These are phyloP conservation scores for Vaccinium myrtillus DNA, from an alignment of 148 eudicot species.

Conservation along the genomic window DNA sequence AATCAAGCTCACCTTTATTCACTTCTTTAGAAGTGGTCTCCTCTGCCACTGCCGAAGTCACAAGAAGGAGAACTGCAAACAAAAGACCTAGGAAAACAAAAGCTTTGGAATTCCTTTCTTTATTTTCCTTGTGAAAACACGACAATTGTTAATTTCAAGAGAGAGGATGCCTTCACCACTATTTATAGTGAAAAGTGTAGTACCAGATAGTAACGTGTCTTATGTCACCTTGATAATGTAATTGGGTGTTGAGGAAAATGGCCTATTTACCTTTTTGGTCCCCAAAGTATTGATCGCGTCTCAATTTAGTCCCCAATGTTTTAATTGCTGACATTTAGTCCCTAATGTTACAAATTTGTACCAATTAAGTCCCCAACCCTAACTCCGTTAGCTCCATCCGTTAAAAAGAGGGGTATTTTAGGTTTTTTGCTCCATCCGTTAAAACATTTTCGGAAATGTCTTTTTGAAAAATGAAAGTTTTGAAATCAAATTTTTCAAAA, in stretches of 20 bases:
- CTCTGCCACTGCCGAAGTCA: constrained; percentile 4
- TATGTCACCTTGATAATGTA: not conserved
- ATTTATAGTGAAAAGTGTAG: not conserved
- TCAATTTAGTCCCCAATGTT: no score
- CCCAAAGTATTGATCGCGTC: no score
- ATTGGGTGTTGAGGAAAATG: constrained; percentile 16
- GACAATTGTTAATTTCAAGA: not conserved
- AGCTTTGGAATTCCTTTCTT: constrained; percentile 23
- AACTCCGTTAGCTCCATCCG: no score
- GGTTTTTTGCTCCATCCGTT: no score
- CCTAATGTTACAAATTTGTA: no score
- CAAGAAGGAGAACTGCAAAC: constrained; percentile 19
- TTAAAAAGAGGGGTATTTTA: no score
- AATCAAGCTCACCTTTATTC: not conserved
- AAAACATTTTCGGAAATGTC: no score
- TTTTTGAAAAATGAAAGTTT: no score
- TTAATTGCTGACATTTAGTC: no score
- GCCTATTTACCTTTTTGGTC: no score
- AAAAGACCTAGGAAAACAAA: constrained; percentile 24
- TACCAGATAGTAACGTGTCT: not conserved
- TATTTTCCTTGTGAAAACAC: not conserved
- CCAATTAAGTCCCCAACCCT: no score
- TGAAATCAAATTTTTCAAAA: no score
- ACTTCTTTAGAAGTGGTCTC: constrained; percentile 12
- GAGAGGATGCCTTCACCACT: not conserved